Conservation (phyloP, 768 basidiomycete genomes). For the Auricularia sp. region DNA sequence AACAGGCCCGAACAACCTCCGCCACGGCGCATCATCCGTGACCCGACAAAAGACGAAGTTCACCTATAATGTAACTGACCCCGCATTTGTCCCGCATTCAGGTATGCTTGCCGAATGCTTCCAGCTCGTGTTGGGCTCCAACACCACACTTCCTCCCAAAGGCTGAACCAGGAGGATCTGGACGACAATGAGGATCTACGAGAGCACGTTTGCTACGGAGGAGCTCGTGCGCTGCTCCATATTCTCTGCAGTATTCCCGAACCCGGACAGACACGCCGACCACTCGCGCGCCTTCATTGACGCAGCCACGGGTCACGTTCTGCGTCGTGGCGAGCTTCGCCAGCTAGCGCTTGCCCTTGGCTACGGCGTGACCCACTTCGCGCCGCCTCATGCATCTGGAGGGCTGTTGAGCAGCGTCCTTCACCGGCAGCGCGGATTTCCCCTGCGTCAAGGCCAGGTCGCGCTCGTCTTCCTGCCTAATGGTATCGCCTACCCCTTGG, state of each 20-base stretch:
- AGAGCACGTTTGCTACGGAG: slow-evolving; percentile 31
- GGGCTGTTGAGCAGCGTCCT: slow-evolving; percentile 28
- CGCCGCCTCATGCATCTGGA: neutral
- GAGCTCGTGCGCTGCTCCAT: slow-evolving; percentile 34
- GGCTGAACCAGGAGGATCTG: neutral
- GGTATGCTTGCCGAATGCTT: too few relatives aligned
- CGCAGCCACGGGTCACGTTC: slow-evolving; percentile 42
- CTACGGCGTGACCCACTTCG: slow-evolving; percentile 25
- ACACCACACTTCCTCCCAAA: too few relatives aligned
- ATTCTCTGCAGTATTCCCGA: slow-evolving; percentile 39
- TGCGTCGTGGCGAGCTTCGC: slow-evolving; percentile 48
- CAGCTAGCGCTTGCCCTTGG: slow-evolving; percentile 47
- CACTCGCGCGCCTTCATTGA: slow-evolving; percentile 54
- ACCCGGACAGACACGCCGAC: slow-evolving; percentile 35
- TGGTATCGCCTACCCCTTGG: slow-evolving; percentile 44
- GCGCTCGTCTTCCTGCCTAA: slow-evolving; percentile 64
- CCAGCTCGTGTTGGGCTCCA: too few relatives aligned
- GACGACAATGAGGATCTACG: slow-evolving; percentile 29
- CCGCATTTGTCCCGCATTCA: too few relatives aligned
- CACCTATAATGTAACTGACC: too few relatives aligned
- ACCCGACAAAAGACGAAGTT: too few relatives aligned
- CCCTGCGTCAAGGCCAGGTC: slow-evolving; percentile 41
- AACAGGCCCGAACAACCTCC: too few relatives aligned
- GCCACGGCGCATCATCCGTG: too few relatives aligned
- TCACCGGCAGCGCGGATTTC: slow-evolving; percentile 12